Evolutionary conservation across 2,329 filamentous ascomycete species (phyloP).

Genomic region (Bipolaris bicolor): DNA sequence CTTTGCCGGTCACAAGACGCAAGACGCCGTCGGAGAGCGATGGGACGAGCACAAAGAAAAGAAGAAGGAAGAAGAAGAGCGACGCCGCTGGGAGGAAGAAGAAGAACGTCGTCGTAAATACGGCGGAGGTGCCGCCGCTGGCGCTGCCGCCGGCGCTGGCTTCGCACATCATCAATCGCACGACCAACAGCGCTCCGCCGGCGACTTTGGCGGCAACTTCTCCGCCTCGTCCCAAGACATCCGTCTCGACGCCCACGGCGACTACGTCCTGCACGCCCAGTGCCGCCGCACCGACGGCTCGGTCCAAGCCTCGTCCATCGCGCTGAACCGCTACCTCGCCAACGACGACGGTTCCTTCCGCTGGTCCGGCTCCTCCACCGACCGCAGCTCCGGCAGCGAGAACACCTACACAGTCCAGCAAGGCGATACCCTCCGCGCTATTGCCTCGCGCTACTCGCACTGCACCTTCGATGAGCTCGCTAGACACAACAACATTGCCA

Average conservation of each 20-base stretch:
- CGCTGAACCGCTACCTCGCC: constrained; percentile 29
- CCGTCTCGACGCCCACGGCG: constrained; percentile 34
- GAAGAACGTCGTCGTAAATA: constrained; percentile 20
- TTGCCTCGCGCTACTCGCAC: constrained; percentile 29
- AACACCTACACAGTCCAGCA: constrained; percentile 33
- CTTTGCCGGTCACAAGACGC: constrained; percentile 32
- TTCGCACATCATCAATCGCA: constrained; percentile 8
- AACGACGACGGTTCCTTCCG: constrained; percentile 36
- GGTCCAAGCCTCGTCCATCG: constrained; percentile 29
- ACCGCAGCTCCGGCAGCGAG: constrained; percentile 7
- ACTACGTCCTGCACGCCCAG: constrained; percentile 36
- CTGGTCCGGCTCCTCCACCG: constrained; percentile 28
- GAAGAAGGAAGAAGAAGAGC: constrained; percentile 33
- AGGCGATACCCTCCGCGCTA: constrained; percentile 37
- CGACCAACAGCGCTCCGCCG: constrained; percentile 17
- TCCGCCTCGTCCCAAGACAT: constrained; percentile 31
- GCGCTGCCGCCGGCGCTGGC: constrained; percentile 7
- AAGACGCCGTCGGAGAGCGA: constrained; percentile 31
- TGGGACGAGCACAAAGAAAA: constrained; percentile 38
- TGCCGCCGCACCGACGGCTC: constrained; percentile 33
- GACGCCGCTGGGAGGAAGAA: constrained; percentile 22
- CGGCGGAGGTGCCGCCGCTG: neutral
- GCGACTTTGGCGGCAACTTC: constrained; percentile 35
- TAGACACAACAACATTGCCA: constrained; percentile 34
- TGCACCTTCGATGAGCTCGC: constrained; percentile 37